phyloP scores from a whole-genome alignment of 208 protist species.

The Acanthamoeba triangularis region DNA sequence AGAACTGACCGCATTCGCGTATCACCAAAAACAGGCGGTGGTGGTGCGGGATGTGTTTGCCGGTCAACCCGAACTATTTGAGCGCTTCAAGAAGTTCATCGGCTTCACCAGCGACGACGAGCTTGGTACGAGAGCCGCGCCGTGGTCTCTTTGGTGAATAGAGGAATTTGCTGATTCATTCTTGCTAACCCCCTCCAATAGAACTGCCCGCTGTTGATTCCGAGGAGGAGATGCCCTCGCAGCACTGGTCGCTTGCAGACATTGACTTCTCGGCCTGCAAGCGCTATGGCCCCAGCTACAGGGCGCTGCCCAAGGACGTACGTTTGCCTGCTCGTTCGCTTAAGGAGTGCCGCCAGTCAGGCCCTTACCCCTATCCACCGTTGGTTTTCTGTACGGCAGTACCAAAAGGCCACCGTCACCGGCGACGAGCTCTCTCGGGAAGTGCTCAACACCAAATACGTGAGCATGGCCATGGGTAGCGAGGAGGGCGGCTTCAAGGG shows the following conservation, averaged over 20 bases:
- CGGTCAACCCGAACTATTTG: slow-evolving; percentile 81
- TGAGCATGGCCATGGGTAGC: slow-evolving; percentile 90
- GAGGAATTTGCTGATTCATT: background rate
- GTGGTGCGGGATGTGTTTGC: slow-evolving; percentile 84
- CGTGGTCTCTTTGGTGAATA: background rate
- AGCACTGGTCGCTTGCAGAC: slow-evolving; percentile 51
- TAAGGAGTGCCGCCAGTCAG: background rate
- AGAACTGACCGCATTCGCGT: background rate
- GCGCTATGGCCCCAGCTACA: slow-evolving; percentile 83
- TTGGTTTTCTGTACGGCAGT: background rate
- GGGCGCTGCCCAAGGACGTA: slow-evolving; percentile 87
- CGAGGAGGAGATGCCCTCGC: slow-evolving; percentile 55
- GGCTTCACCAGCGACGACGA: slow-evolving; percentile 79
- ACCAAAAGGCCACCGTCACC: slow-evolving; percentile 24
- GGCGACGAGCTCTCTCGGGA: slow-evolving; percentile 60
- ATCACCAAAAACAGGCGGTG: background rate
- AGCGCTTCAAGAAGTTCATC: slow-evolving; percentile 89
- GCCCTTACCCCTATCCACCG: background rate
- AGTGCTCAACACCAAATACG: slow-evolving; percentile 92
- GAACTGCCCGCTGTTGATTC: slow-evolving; percentile 63
- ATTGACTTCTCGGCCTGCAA: slow-evolving; percentile 70
- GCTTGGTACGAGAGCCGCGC: background rate
- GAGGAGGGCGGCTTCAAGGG: slow-evolving; percentile 90
- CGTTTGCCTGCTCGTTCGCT: background rate
- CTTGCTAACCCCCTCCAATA: background rate